Percentiles rank a stretch among this genome's conserved stretches.
Evolutionary conservation across 352 stramenopile genomes (phyloP).

Genomic region (Globisporangium abappressorium): DNA sequence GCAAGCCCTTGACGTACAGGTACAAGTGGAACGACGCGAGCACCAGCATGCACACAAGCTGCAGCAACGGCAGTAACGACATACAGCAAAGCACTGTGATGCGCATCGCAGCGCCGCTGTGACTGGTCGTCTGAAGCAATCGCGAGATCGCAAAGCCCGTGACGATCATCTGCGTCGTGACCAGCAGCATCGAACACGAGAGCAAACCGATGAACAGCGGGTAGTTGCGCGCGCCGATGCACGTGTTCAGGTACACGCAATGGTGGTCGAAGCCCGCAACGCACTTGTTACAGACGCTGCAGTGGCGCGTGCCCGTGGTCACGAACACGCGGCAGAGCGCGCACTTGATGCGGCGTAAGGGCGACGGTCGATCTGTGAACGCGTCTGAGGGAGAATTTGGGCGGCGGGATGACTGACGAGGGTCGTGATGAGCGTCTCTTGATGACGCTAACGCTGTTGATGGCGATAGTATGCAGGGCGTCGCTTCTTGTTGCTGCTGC

Average conservation of each 20-base stretch:
- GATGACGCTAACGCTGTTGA: neutral
- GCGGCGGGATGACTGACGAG: neutral
- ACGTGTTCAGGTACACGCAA: constrained; percentile 95
- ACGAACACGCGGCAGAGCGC: constrained; percentile 43
- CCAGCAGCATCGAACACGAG: constrained; percentile 48
- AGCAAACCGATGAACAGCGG: constrained; percentile 57
- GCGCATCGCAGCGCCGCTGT: constrained; percentile 11
- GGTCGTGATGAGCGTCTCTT: constrained; percentile 6
- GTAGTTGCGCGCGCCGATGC: constrained; percentile 82
- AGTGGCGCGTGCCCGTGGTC: constrained; percentile 67
- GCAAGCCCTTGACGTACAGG: constrained; percentile 41
- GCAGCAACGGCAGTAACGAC: constrained; percentile 44
- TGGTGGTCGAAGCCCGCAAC: constrained; percentile 94
- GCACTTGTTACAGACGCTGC: constrained; percentile 93
- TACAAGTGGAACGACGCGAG: constrained; percentile 67
- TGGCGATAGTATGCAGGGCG: neutral
- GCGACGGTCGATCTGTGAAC: neutral
- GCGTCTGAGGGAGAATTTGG: neutral
- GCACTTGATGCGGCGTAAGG: constrained; percentile 26
- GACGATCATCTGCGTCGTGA: constrained; percentile 54
- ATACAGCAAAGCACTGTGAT: constrained; percentile 27
- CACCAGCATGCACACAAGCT: constrained; percentile 58
- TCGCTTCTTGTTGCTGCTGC: constrained; percentile 9
- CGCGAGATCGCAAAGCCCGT: constrained; percentile 38
- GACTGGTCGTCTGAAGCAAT: constrained; percentile 5